Evolutionary conservation across 139 green algal species (phyloP).

Genomic region (Yamagishiella unicocca): DNA sequence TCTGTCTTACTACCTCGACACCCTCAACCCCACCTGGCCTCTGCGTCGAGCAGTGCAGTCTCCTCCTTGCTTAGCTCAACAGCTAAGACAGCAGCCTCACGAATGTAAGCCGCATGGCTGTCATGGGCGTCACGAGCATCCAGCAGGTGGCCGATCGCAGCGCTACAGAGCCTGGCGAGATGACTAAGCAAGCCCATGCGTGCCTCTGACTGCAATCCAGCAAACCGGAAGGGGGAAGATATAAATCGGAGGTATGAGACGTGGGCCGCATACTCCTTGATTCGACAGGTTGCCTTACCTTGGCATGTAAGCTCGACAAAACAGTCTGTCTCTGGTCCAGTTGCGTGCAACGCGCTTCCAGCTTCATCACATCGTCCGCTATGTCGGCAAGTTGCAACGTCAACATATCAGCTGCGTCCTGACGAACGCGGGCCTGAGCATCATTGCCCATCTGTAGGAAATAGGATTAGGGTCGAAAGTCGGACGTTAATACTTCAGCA

Average conservation of each 20-base stretch:
- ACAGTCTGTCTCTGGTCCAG: not conserved
- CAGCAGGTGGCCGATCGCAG: not conserved
- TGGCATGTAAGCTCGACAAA: slow-evolving; percentile 9
- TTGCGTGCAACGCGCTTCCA: not conserved
- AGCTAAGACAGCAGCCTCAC: not conserved
- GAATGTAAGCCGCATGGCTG: not conserved
- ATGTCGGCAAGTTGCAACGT: not conserved
- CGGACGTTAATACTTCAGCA: no score
- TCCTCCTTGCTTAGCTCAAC: slow-evolving; percentile 11
- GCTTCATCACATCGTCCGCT: not conserved
- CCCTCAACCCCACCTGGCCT: slow-evolving; percentile 28
- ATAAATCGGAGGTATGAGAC: not conserved
- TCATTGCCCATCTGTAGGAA: slow-evolving; percentile 13
- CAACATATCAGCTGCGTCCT: not conserved
- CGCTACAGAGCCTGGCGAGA: slow-evolving; percentile 10
- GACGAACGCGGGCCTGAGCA: slow-evolving; percentile 14
- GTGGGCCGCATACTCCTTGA: not conserved
- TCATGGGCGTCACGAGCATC: slow-evolving; percentile 13
- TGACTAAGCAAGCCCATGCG: slow-evolving; percentile 22
- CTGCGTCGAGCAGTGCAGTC: not conserved
- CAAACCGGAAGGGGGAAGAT: not conserved
- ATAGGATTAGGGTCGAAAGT: not conserved
- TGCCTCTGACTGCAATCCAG: not conserved
- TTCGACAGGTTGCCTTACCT: not conserved
- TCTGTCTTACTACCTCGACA: no score